phyloP scores from a whole-genome alignment of 2,329 filamentous ascomycete genomes.

The Clonostachys chloroleuca region DNA sequence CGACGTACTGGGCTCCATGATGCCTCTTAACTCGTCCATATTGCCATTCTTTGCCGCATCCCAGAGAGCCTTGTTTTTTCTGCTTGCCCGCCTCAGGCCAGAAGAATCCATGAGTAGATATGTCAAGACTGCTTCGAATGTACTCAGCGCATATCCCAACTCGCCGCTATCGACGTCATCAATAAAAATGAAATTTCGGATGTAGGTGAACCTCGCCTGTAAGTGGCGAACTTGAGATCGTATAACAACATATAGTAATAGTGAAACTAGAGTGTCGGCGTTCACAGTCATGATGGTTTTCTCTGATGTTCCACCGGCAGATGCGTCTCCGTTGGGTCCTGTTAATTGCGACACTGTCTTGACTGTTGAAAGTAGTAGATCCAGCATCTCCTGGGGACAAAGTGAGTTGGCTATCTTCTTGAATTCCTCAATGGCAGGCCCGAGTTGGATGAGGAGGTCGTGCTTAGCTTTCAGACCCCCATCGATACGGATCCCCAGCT shows the following conservation, averaged over 20 bases:
- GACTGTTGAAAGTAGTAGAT: slow-evolving; percentile 72
- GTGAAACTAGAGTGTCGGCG: slow-evolving; percentile 87
- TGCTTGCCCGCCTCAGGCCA: slow-evolving; percentile 77
- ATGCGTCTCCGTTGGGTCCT: slow-evolving; percentile 37
- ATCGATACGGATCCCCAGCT: slow-evolving; percentile 84
- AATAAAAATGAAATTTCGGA: slow-evolving; percentile 95
- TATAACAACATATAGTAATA: slow-evolving; percentile 89
- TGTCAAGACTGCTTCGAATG: slow-evolving; percentile 87
- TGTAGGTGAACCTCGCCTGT: slow-evolving; percentile 86
- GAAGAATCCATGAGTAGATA: slow-evolving; percentile 83
- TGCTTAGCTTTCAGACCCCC: slow-evolving; percentile 75
- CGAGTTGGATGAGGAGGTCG: slow-evolving; percentile 72
- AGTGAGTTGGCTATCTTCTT: slow-evolving; percentile 74
- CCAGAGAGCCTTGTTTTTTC: slow-evolving; percentile 83
- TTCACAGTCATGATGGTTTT: slow-evolving; percentile 61
- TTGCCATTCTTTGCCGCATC: slow-evolving; percentile 78
- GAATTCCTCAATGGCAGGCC: slow-evolving; percentile 81
- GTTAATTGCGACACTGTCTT: slow-evolving; percentile 74
- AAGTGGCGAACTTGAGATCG: slow-evolving; percentile 83
- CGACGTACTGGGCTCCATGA: slow-evolving; percentile 68
- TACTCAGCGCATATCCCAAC: slow-evolving; percentile 92
- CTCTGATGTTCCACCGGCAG: slow-evolving; percentile 33
- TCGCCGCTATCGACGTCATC: slow-evolving; percentile 97
- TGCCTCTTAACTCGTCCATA: slow-evolving; percentile 66
- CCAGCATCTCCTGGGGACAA: slow-evolving; percentile 87